Conservation (phyloP, 441 rosid species). For the Metrosideros polymorpha region DNA sequence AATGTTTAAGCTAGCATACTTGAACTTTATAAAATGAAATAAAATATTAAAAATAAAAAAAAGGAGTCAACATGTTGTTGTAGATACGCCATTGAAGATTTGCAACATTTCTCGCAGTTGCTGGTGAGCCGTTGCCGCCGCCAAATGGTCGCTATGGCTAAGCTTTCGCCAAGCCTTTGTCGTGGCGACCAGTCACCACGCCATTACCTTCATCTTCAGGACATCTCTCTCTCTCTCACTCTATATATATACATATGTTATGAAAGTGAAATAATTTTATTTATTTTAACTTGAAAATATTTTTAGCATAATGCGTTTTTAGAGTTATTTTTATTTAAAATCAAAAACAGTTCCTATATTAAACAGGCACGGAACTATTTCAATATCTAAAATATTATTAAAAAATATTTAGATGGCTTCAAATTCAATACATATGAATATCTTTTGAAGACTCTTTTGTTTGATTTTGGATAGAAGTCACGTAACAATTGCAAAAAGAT, state of each 20-base stretch:
- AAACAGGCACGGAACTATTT: background rate
- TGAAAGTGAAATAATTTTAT: background rate
- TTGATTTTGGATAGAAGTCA: background rate
- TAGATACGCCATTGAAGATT: background rate
- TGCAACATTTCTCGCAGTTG: background rate
- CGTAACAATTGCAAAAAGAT: background rate
- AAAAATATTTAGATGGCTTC: background rate
- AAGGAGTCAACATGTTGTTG: background rate
- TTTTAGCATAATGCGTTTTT: background rate
- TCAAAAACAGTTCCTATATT: background rate
- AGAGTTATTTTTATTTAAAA: background rate
- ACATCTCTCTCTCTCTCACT: background rate
- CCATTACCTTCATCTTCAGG: background rate
- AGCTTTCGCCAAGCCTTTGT: background rate
- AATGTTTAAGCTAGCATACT: background rate
- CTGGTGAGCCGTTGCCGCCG: accelerated
- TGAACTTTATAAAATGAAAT: background rate
- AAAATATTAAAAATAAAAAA: too few species aligned
- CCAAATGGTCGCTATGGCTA: background rate
- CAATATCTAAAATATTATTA: background rate
- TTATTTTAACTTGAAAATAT: background rate
- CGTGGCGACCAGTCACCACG: background rate
- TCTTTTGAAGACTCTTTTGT: background rate
- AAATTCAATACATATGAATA: background rate
- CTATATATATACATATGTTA: too few species aligned